phyloP scores from a whole-genome alignment of 148 eudicot genomes.

The Arbutus unedo region DNA sequence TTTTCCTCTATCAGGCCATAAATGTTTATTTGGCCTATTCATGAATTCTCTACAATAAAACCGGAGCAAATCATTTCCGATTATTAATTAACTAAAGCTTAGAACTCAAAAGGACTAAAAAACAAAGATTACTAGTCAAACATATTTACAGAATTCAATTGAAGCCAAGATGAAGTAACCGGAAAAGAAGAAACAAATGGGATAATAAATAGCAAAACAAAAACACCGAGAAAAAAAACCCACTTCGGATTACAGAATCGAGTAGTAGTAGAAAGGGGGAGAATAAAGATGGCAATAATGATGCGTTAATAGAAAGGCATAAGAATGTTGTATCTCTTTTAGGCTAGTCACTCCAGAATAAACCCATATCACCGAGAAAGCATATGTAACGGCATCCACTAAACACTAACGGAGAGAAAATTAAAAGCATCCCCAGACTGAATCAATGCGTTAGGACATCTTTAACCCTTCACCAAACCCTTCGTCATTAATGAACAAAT shows the following conservation, averaged over 20 bases:
- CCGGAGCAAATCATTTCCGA: background rate
- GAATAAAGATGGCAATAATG: slow-evolving; percentile 9
- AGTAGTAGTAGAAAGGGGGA: background rate
- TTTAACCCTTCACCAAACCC: background rate
- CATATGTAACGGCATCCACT: slow-evolving; percentile 6
- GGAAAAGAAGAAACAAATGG: background rate
- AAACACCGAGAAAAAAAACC: background rate
- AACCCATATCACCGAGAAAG: background rate
- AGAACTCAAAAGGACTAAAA: background rate
- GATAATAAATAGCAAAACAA: background rate
- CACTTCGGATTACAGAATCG: background rate
- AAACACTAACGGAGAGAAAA: background rate
- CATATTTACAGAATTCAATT: background rate
- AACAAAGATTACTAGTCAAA: background rate
- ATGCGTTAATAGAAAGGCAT: slow-evolving; percentile 7
- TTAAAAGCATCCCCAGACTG: background rate
- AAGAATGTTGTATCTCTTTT: slow-evolving; percentile 7
- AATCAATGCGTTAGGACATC: slow-evolving; percentile 7
- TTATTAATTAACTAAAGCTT: background rate
- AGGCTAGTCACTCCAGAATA: slow-evolving; percentile 7
- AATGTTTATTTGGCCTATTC: background rate
- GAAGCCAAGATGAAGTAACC: background rate
- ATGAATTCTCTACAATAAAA: background rate
- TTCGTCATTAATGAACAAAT: background rate
- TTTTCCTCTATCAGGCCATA: background rate